A percentile compares a stretch with the other conserved stretches of the same genome.
Conservation (phyloP, 306 rosid species). For the Fragaria iinumae region DNA sequence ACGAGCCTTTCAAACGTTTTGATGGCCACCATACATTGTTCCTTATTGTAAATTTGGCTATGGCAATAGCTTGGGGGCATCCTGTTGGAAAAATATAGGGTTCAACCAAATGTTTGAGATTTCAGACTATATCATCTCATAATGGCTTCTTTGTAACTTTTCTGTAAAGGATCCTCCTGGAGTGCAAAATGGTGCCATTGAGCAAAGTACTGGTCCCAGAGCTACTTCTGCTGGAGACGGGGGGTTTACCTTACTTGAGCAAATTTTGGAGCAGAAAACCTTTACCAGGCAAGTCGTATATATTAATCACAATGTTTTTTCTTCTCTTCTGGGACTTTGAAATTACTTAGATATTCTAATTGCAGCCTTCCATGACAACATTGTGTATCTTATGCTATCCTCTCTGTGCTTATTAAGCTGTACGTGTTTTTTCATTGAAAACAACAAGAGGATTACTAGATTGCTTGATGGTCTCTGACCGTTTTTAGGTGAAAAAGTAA, state of each 20-base stretch:
- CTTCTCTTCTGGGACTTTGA: neutral
- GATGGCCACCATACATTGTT: too few relatives aligned
- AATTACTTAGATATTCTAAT: neutral
- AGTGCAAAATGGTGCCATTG: constrained; percentile 35
- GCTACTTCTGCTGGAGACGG: constrained; percentile 42
- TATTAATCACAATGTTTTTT: neutral
- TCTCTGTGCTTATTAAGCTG: neutral
- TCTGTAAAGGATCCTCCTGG: constrained; percentile 41
- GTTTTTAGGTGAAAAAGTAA: neutral
- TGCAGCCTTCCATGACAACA: neutral
- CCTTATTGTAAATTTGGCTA: too few relatives aligned
- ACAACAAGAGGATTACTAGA: neutral
- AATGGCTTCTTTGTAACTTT: constrained; percentile 26
- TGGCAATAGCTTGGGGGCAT: too few relatives aligned
- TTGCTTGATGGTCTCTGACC: neutral
- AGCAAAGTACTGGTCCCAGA: constrained; percentile 34
- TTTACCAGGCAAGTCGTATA: constrained; percentile 58
- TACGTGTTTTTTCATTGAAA: neutral
- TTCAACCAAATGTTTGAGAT: too few relatives aligned
- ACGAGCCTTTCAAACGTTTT: too few relatives aligned
- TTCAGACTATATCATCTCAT: constrained; percentile 6
- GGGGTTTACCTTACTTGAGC: constrained; percentile 67
- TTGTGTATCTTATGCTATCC: neutral
- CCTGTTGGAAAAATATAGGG: too few relatives aligned
- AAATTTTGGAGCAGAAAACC: constrained; percentile 79